Conservation (phyloP, 306 rosid genomes). For the Pyrus bretschneideri region DNA sequence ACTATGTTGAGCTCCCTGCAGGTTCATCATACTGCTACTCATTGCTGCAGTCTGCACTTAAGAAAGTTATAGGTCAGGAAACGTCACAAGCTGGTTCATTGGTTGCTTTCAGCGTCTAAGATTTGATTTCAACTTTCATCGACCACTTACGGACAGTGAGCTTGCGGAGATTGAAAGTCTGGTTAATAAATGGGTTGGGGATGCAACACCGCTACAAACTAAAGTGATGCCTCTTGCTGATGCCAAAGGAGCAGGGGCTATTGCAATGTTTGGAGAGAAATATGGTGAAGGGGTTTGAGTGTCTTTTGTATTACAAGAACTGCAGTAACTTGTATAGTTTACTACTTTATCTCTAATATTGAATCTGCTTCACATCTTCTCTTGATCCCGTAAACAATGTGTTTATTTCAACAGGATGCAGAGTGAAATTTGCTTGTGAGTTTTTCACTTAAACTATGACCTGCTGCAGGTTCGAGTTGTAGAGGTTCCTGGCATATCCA, state of each 20-base stretch:
- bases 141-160: constrained; percentile 61
- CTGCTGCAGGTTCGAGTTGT: constrained; percentile 80
- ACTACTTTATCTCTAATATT: constrained; percentile 8
- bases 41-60: constrained; percentile 93
- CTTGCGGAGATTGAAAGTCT: constrained; percentile 62
- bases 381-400: background rate
- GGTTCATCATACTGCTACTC: constrained; percentile 99
- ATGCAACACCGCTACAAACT: constrained; percentile 66
- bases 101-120: constrained; percentile 94
- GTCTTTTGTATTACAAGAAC: background rate
- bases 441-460: constrained; percentile 20
- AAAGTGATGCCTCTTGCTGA: constrained; percentile 81
- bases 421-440: background rate
- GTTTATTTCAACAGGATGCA: background rate
- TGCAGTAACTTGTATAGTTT: background rate
- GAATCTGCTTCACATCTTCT: constrained; percentile 9
- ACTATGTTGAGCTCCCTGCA: constrained; percentile 27
- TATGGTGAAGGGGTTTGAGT: constrained; percentile 82
- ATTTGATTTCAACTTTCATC: constrained; percentile 93
- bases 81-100: constrained; percentile 98
- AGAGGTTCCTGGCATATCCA: constrained; percentile 91
- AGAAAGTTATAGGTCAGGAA: constrained; percentile 72
- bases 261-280: constrained; percentile 96
- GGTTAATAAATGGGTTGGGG: constrained; percentile 75
- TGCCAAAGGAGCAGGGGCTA: constrained; percentile 88